Evolutionary conservation across 225 moss, liverwort and hornwort genomes (phyloP).

Genomic region (Bryoerythrophyllum caledonicum): DNA sequence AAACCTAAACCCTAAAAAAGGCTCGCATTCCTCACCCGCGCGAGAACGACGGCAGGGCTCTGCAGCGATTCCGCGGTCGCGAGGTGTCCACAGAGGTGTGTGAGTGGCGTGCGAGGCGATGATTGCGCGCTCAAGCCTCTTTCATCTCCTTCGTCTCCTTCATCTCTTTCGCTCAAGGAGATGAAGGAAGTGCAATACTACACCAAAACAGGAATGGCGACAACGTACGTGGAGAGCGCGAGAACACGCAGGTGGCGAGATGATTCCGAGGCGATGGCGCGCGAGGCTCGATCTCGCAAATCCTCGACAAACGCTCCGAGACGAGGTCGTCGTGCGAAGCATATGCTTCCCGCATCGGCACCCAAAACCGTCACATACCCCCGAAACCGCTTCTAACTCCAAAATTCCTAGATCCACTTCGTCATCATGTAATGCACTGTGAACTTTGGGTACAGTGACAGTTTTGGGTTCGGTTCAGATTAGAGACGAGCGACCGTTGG

Average conservation of each 20-base stretch:
- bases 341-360: background rate
- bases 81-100: background rate
- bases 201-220: slow-evolving; percentile 9
- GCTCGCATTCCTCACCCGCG: background rate
- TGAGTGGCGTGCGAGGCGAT: background rate
- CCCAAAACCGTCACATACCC: background rate
- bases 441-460: background rate
- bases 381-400: background rate
- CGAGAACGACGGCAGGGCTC: too few species aligned
- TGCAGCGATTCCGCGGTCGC: background rate
- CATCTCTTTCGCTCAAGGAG: background rate
- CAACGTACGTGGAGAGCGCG: background rate
- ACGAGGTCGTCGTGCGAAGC: slow-evolving; percentile 1
- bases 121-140: too few species aligned
- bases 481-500: background rate
- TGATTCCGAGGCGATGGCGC: background rate
- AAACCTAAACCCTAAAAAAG: slow-evolving; percentile 32
- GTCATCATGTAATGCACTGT: rapidly evolving
- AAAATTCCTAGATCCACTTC: rapidly evolving
- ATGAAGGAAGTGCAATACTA: slow-evolving; percentile 1
- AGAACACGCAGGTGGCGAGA: background rate
- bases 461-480: background rate
- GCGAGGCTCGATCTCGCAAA: slow-evolving; percentile 8
- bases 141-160: too few species aligned
- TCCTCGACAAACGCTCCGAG: background rate